Evolutionary conservation across 108 stramenopile species (phyloP).

Genomic region (Fistulifera solaris): DNA sequence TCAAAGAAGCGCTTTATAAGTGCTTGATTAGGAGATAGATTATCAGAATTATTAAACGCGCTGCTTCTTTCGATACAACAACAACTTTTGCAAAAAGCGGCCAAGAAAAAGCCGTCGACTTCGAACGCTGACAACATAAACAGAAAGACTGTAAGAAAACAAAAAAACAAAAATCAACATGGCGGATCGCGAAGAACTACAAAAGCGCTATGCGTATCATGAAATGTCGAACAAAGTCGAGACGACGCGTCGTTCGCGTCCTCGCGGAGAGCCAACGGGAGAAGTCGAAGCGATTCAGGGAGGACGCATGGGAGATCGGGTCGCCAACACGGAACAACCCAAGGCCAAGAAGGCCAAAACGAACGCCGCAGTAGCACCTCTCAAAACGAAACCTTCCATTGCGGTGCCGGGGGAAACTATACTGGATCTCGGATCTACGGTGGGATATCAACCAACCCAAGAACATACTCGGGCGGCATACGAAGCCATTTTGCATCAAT

Average conservation of each 20-base stretch:
- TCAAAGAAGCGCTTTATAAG: too few relatives aligned
- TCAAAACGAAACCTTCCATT: not conserved
- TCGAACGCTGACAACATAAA: too few relatives aligned
- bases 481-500: slow-evolving; percentile 64
- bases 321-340: slow-evolving; percentile 23
- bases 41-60: too few relatives aligned
- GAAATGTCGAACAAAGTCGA: slow-evolving; percentile 96
- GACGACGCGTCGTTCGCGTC: slow-evolving; percentile 49
- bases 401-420: slow-evolving; percentile 29
- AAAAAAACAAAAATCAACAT: slow-evolving; percentile 19
- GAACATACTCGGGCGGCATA: slow-evolving; percentile 58
- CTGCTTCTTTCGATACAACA: too few relatives aligned
- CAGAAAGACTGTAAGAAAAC: too few relatives aligned
- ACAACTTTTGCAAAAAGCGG: too few relatives aligned
- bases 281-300: slow-evolving; percentile 90
- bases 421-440: slow-evolving; percentile 39
- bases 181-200: slow-evolving; percentile 83
- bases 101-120: too few relatives aligned
- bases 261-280: slow-evolving; percentile 76
- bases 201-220: slow-evolving; percentile 86
- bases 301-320: slow-evolving; percentile 78
- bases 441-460: slow-evolving; percentile 68
- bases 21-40: too few relatives aligned
- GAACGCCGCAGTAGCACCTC: slow-evolving; percentile 7
- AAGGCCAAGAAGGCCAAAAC: not conserved